Evolutionary conservation across 2,329 filamentous ascomycete species (phyloP).

Genomic region (Diplocarpon rosae): DNA sequence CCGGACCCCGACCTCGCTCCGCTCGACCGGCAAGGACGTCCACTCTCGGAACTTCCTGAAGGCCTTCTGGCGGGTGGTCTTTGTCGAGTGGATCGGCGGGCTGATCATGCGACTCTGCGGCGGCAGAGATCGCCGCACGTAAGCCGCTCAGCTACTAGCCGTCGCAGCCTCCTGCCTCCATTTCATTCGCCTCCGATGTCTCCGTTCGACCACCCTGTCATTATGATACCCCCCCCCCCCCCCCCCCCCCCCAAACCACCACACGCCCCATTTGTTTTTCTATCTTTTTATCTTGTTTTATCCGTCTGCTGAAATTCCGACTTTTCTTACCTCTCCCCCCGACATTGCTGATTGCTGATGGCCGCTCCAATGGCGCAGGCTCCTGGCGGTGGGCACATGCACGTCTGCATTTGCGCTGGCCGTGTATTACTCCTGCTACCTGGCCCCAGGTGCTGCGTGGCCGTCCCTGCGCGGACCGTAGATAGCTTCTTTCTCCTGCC

Average conservation of each 20-base stretch:
- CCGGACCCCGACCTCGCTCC: constrained; percentile 23
- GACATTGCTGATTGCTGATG: constrained; percentile 20
- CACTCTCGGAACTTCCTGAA: constrained; percentile 22
- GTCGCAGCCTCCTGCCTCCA: constrained; percentile 1
- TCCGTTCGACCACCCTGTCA: not conserved
- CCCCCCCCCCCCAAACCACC: too few species aligned
- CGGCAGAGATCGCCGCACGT: constrained; percentile 19
- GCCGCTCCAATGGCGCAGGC: constrained; percentile 16
- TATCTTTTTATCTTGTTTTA: too few species aligned
- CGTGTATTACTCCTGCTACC: constrained; percentile 17
- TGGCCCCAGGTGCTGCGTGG: not conserved
- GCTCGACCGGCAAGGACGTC: constrained; percentile 17
- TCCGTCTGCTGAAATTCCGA: too few species aligned
- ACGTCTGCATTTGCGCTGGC: constrained; percentile 18
- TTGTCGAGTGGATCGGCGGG: constrained; percentile 29
- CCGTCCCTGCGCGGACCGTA: not conserved
- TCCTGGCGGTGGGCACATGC: constrained; percentile 18
- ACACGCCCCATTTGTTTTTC: too few species aligned
- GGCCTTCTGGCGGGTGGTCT: constrained; percentile 26
- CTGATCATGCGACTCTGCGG: constrained; percentile 23
- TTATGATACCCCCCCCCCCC: too few species aligned
- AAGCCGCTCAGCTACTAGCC: constrained; percentile 15
- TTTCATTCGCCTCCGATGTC: not conserved
- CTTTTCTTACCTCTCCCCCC: not conserved
- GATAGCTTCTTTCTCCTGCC: too few species aligned